phyloP scores from a whole-genome alignment of 148 eudicot genomes.

The Vaccinium darrowii region DNA sequence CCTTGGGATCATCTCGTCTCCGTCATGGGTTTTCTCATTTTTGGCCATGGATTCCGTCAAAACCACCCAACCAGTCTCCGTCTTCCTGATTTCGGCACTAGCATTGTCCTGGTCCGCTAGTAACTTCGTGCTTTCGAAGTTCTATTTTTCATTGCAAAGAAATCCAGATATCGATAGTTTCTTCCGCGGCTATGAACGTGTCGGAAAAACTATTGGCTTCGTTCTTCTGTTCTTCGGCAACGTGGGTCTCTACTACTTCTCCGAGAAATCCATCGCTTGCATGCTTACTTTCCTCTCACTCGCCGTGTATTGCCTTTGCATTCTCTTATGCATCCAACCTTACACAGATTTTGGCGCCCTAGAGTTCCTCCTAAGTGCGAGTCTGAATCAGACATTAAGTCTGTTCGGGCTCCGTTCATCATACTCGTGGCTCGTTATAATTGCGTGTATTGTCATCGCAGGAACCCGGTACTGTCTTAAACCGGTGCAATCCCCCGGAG shows the following conservation, averaged over 20 bases:
- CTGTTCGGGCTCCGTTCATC: not conserved
- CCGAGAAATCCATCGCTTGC: not conserved
- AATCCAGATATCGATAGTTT: not conserved
- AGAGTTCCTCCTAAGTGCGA: not conserved
- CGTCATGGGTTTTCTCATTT: not conserved
- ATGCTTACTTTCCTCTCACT: not conserved
- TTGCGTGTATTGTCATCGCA: not conserved
- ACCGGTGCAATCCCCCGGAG: not conserved
- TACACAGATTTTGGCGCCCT: not conserved
- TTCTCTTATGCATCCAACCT: not conserved
- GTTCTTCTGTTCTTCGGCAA: not conserved
- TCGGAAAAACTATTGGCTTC: not conserved
- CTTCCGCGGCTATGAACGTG: not conserved
- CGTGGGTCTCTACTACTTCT: not conserved
- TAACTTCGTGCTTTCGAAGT: not conserved
- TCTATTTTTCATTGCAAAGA: not conserved
- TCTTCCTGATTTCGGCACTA: not conserved
- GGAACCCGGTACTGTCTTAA: not conserved
- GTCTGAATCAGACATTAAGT: not conserved
- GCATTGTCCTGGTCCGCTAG: not conserved
- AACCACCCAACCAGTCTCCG: not conserved
- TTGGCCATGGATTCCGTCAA: not conserved
- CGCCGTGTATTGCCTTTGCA: not conserved
- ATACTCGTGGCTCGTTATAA: not conserved
- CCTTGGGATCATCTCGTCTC: not conserved